These are phyloP conservation scores for Cetraspora pellucida DNA, from an alignment of 192 early-diverging fungal genomes.

Conservation along the genomic window DNA sequence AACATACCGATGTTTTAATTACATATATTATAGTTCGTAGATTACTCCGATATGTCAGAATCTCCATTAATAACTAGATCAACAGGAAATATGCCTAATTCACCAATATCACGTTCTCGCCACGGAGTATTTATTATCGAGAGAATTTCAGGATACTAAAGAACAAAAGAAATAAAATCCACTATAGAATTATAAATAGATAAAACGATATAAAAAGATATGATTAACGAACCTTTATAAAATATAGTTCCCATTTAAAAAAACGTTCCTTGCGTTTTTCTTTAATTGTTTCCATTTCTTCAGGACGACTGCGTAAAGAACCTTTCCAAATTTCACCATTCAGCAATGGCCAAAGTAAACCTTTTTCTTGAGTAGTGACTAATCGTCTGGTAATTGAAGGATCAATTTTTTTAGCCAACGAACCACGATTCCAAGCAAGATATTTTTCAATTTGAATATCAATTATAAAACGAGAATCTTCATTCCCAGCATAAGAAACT, in stretches of 20 bases:
- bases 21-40: no score
- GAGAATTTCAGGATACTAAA: background rate
- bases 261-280: background rate
- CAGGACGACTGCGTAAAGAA: background rate
- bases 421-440: background rate
- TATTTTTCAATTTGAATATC: slow-evolving; percentile 16
- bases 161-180: background rate
- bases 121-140: background rate
- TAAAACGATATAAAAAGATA: background rate
- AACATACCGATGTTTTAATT: no score
- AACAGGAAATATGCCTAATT: background rate
- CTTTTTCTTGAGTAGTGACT: background rate
- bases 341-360: slow-evolving; percentile 6
- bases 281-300: background rate
- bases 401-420: background rate
- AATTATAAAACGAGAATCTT: background rate
- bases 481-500: background rate
- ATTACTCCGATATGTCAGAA: background rate
- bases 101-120: background rate
- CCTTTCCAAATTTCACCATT: background rate
- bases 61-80: background rate
- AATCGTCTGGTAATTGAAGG: background rate
- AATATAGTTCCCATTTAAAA: background rate
- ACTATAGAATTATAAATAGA: background rate
- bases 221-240: slow-evolving; percentile 1